Conservation (phyloP, 2,329 filamentous ascomycete species). For the Cladosporium sp. region DNA sequence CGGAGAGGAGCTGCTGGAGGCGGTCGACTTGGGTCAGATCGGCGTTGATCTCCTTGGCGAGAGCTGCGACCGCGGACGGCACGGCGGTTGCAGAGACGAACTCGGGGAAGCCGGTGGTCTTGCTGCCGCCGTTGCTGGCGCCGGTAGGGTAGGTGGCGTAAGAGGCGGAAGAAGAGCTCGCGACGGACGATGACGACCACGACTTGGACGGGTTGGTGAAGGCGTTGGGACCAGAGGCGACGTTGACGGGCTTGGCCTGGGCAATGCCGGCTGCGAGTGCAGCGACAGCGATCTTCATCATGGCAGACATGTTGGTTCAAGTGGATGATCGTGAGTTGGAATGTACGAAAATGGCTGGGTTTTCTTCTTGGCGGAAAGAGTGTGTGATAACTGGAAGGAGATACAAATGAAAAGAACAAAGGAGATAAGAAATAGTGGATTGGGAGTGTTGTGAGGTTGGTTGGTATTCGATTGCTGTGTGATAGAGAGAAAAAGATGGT, state of each 20-base stretch:
- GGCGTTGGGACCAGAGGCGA: slow-evolving; percentile 24
- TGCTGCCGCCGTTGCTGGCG: slow-evolving; percentile 4
- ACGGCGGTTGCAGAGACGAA: slow-evolving; percentile 23
- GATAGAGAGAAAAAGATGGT: slow-evolving; percentile 20
- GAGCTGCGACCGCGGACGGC: slow-evolving; percentile 11
- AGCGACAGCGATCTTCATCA: slow-evolving; percentile 37
- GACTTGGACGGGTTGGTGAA: slow-evolving; percentile 51
- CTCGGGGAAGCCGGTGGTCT: slow-evolving; percentile 16
- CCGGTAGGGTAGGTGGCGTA: slow-evolving; percentile 20
- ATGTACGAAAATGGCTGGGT: neutral
- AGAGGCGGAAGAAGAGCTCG: slow-evolving; percentile 15
- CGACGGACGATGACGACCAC: neutral
- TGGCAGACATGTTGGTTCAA: slow-evolving; percentile 33
- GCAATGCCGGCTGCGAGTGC: slow-evolving; percentile 36
- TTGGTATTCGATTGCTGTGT: slow-evolving; percentile 32
- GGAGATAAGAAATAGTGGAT: slow-evolving; percentile 24
- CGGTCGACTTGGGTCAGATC: slow-evolving; percentile 40
- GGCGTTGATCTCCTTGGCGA: slow-evolving; percentile 33
- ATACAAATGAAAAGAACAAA: slow-evolving; percentile 26
- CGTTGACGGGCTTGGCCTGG: slow-evolving; percentile 32
- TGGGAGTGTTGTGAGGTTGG: slow-evolving; percentile 4
- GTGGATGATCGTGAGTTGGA: neutral
- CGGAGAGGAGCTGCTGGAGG: slow-evolving; percentile 40
- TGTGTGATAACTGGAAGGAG: slow-evolving; percentile 24
- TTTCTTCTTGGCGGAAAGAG: slow-evolving; percentile 23